Base-by-base conservation (phyloP, 441 rosid species). In the Isatis lusitanica region DNA sequence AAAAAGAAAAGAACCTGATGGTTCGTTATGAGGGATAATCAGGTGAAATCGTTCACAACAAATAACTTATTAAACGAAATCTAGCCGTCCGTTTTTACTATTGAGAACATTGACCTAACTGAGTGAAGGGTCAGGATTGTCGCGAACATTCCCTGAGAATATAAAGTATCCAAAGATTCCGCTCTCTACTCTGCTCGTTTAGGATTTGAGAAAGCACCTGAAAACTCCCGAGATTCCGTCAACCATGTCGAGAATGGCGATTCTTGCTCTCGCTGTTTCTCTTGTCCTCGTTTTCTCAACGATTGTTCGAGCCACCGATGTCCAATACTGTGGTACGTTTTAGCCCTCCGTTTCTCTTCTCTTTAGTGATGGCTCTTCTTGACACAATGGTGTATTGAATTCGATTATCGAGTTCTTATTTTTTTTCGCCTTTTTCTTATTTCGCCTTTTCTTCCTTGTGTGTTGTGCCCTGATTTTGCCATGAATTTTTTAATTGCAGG, bases 321-420 rank as follows among this genome's bases (percentile, higher is more conserved):
- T 87, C 69, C 66, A 63, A 4, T 90, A 75, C 66, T 72, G 21
- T 86, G 85, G 81, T 87, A 91, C 81, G 83, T 86, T 86, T 21
- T 38, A 3, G 2, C 80, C 68, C 0, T 7, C 18, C 26, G 36
- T 28, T 13, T 15, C n/a, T 12, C 52, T 17, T 13, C 18, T 46
- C 46, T 38, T 56, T 26, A 15, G 18, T n/a, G n/a, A n/a, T n/a
- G n/a, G n/a, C n/a, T n/a, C 36, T 33, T 16, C 16, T 46, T 9
- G 28, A 12, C 2, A 24, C 11, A 31, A 47, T 33, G 17, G 11
- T 30, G 6, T 9, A 28, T 6, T 40, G 28, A 38, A 8, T 33
- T 26, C 61, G 24, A 47, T 26, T 26, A n/a, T 51, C 7, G n/a
- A 16, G 8, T 43, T 47, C 3, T 5, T 30, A 3, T 3, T 10